Conservation (phyloP, 1,139 yeast species). For the Zygoascus sp. region DNA sequence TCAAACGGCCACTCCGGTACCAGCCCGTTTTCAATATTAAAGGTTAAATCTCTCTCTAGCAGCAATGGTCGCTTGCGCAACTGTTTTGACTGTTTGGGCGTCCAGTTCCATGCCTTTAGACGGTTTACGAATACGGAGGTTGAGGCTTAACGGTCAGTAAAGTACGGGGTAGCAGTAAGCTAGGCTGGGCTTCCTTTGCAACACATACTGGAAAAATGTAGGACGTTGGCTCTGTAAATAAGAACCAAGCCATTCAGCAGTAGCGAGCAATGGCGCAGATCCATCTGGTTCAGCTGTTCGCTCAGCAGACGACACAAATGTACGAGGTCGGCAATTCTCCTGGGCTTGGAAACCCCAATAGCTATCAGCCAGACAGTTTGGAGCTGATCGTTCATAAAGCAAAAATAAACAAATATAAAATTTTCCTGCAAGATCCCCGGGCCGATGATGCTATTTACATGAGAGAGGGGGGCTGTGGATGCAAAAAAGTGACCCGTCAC, state of each 20-base stretch:
- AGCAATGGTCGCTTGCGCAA: not conserved
- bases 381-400: not conserved
- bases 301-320: not conserved
- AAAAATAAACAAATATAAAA: not conserved
- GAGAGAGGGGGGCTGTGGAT: not conserved
- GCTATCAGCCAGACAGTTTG: not conserved
- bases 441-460: not conserved
- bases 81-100: not conserved
- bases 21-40: slow-evolving; percentile 3
- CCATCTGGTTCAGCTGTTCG: not conserved
- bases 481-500: not conserved
- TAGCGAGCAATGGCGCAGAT: slow-evolving; percentile 12
- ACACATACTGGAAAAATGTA: slow-evolving; percentile 8
- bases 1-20: not conserved
- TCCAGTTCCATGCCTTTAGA: slow-evolving; percentile 1
- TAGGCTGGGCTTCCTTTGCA: too few species aligned
- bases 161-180: too few species aligned
- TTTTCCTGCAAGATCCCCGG: not conserved
- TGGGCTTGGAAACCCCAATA: not conserved
- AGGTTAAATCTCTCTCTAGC: not conserved
- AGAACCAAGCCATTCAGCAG: slow-evolving; percentile 17
- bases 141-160: slow-evolving; percentile 1
- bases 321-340: not conserved
- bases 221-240: slow-evolving; percentile 12
- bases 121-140: not conserved